phyloP scores from a whole-genome alignment of 2,329 filamentous ascomycete species.

The Talaromyces sp. region DNA sequence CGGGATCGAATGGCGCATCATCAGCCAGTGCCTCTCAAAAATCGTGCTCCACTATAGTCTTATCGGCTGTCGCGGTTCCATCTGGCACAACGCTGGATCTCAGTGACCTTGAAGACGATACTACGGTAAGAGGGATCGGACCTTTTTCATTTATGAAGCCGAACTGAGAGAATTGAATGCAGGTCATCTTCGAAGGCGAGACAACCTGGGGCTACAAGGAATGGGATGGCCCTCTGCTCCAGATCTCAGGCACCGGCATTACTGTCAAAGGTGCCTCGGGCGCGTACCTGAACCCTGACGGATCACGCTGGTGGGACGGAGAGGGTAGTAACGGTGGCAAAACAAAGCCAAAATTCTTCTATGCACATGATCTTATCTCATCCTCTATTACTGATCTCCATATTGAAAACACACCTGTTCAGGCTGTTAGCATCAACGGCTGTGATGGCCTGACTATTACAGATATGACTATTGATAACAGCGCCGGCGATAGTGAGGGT shows the following conservation, averaged over 20 bases:
- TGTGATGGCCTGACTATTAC: conserved; percentile 48
- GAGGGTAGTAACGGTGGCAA: conserved; percentile 55
- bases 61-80: conserved; percentile 29
- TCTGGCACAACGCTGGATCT: conserved; percentile 31
- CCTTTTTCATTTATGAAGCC: neutral
- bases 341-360: conserved; percentile 59
- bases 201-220: conserved; percentile 62
- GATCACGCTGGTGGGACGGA: conserved; percentile 56
- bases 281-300: conserved; percentile 51
- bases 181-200: conserved; percentile 58
- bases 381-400: conserved; percentile 26
- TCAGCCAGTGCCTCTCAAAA: conserved; percentile 19
- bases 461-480: conserved; percentile 53
- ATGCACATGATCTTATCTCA: conserved; percentile 29
- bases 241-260: conserved; percentile 53
- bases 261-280: conserved; percentile 49
- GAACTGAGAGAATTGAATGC: neutral
- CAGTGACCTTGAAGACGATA: conserved; percentile 23
- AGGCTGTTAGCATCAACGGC: conserved; percentile 28
- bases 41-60: conserved; percentile 27
- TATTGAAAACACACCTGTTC: conserved; percentile 30
- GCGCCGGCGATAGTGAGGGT: conserved; percentile 43
- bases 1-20: conserved; percentile 14
- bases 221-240: conserved; percentile 60
- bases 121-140: conserved; percentile 15